Evolutionary conservation across 176 grass and related monocot species (phyloP), one percentile per base, ranked within the genome.

Genomic region (Zoysia japonica): DNA sequence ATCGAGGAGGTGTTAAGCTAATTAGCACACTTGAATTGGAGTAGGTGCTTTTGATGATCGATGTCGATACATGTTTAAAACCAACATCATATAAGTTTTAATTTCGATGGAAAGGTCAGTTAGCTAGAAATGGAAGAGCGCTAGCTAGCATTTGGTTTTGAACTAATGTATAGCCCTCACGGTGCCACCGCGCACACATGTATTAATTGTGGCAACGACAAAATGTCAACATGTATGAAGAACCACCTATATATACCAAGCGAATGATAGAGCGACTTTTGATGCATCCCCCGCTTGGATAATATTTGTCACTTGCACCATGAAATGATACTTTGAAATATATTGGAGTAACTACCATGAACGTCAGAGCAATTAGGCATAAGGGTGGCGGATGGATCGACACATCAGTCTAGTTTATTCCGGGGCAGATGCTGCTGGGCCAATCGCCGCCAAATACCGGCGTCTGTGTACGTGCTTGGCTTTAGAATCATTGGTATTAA

Each of bases 361-460:
- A 28, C 28, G 28, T 28, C 28, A 28, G 28, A 28, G 28, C 28
- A 28, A 28, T 28, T 28, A 66, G 46, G 77, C 52, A 68, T 63
- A 42, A 51, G 76, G 59, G 9, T 2, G 77, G 17, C 77, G 65
- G 65, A 79, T 57, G 65, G 39, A 79, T 69, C 64, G 84, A 86
- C 84, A 86, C 78, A 86, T 81, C 84, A 86, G 19, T 51, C 16
- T 76, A 76, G 62, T 48, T 63, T 47, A 76, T 54, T 65, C 40
- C 72, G 65, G 5, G 63, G 85, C 78, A 69, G 80, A 49, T 79
- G 66, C 12, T 10, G 72, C 48, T 50, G 49, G 49, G 9, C 73
- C 85, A 87, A 87, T 82, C 17, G 35, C 2, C 12, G n/a, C 2
- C 7, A 39, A 87, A 59, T 82, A 77, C 10, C 85, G 79, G 79